These are phyloP conservation scores for Xenosphaeropsis pyriputrescens DNA, from an alignment of 2,329 filamentous ascomycete species.

Conservation along the genomic window DNA sequence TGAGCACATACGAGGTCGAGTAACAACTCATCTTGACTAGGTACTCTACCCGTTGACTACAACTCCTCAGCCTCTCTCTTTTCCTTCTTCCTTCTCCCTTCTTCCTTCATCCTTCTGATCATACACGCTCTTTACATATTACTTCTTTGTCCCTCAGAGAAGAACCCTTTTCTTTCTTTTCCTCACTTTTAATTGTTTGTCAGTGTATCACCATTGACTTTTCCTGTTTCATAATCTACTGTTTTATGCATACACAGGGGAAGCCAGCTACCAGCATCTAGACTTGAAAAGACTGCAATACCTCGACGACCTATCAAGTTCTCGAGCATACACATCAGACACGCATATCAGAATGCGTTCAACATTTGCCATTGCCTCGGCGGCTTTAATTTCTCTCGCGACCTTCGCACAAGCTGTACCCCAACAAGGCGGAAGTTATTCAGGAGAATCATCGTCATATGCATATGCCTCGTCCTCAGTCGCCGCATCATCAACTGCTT, in stretches of 20 bases:
- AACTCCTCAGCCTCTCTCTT: no score
- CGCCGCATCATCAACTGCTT: slow-evolving; percentile 3
- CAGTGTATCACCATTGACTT: not conserved
- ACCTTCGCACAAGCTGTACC: slow-evolving; percentile 9
- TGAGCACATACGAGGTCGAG: no score
- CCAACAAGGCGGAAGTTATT: slow-evolving; percentile 4
- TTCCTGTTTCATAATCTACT: not conserved
- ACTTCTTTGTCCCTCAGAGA: no score
- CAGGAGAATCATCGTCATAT: not conserved
- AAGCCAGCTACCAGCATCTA: not conserved
- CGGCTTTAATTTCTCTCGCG: slow-evolving; percentile 11
- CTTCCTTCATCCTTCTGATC: no score
- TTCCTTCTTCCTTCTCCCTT: no score
- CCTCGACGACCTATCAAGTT: not conserved
- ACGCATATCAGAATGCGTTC: slow-evolving; percentile 3
- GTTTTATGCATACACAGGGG: not conserved
- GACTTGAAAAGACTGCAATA: not conserved
- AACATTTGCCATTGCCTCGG: slow-evolving; percentile 9
- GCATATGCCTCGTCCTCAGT: not conserved
- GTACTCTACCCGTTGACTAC: no score
- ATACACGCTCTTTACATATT: no score
- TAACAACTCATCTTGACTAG: no score
- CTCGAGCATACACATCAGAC: not conserved
- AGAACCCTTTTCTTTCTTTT: not conserved
- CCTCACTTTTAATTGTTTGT: not conserved